Percentiles rank a stretch among this genome's conserved stretches.
These are phyloP conservation scores for Anacardium occidentale DNA, from an alignment of 345 rosid genomes.

Conservation along the genomic window DNA sequence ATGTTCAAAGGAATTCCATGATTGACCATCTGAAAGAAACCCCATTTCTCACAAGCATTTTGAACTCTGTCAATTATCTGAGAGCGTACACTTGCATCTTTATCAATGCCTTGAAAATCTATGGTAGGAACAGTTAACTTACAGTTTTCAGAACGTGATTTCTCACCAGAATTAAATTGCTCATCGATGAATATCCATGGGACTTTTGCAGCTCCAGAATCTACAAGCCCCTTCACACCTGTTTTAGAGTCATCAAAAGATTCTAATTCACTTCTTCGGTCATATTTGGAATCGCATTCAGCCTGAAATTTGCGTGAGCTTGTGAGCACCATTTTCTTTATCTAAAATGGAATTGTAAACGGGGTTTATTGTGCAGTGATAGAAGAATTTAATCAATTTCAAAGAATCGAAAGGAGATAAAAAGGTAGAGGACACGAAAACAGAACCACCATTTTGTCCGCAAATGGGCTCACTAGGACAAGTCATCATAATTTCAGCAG, in stretches of 20 bases:
- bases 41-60: slow-evolving; percentile 40
- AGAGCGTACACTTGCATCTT: slow-evolving; percentile 14
- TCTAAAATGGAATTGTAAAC: no score
- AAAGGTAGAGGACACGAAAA: no score
- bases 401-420: no score
- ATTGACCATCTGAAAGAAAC: slow-evolving; percentile 48
- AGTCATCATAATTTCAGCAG: no score
- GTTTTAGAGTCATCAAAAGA: slow-evolving; percentile 19
- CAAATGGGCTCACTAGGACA: no score
- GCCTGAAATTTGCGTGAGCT: not conserved
- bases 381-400: no score
- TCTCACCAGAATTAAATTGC: not conserved
- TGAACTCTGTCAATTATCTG: slow-evolving; percentile 27
- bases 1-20: slow-evolving; percentile 42
- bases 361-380: no score
- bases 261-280: slow-evolving; percentile 24
- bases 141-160: not conserved
- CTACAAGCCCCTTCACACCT: slow-evolving; percentile 50
- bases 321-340: slow-evolving; percentile 17
- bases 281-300: not conserved
- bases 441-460: no score
- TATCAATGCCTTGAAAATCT: slow-evolving; percentile 27
- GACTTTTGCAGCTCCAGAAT: slow-evolving; percentile 31
- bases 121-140: slow-evolving; percentile 37
- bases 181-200: slow-evolving; percentile 34